phyloP scores from a whole-genome alignment of 1,284 basidiomycete species.

The Puccinia hordei region DNA sequence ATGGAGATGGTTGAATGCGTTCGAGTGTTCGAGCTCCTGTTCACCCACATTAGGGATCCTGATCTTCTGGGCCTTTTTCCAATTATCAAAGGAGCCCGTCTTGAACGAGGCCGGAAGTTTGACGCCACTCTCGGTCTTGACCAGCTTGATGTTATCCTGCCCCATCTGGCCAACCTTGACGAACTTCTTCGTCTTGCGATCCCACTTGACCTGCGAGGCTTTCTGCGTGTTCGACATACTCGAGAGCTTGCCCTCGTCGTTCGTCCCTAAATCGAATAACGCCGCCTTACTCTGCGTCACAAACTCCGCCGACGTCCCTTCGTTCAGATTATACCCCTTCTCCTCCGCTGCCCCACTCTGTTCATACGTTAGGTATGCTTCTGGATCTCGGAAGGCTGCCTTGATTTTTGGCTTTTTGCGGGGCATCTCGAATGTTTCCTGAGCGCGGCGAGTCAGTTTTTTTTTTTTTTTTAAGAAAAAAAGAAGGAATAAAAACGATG shows the following conservation, averaged over 20 bases:
- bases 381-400: conserved; percentile 71
- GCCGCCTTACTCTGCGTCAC: conserved; percentile 77
- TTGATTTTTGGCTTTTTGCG: conserved; percentile 63
- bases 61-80: conserved; percentile 77
- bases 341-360: conserved; percentile 82
- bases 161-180: conserved; percentile 80
- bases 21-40: conserved; percentile 62
- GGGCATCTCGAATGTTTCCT: conserved; percentile 73
- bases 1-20: conserved; percentile 35
- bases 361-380: conserved; percentile 88
- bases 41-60: conserved; percentile 80
- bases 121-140: conserved; percentile 87
- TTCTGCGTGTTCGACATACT: conserved; percentile 68
- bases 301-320: conserved; percentile 66
- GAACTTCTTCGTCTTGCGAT: conserved; percentile 95
- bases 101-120: conserved; percentile 91
- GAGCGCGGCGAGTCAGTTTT: conserved; percentile 14
- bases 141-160: conserved; percentile 90
- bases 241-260: conserved; percentile 68
- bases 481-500: background rate
- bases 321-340: conserved; percentile 68
- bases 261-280: conserved; percentile 77
- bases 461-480: too few species aligned
- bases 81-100: conserved; percentile 90
- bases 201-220: conserved; percentile 75